A percentile compares a stretch with the other conserved stretches of the same genome.
Conservation (phyloP, 2,329 filamentous ascomycete species). For the Lachnellula occidentalis region DNA sequence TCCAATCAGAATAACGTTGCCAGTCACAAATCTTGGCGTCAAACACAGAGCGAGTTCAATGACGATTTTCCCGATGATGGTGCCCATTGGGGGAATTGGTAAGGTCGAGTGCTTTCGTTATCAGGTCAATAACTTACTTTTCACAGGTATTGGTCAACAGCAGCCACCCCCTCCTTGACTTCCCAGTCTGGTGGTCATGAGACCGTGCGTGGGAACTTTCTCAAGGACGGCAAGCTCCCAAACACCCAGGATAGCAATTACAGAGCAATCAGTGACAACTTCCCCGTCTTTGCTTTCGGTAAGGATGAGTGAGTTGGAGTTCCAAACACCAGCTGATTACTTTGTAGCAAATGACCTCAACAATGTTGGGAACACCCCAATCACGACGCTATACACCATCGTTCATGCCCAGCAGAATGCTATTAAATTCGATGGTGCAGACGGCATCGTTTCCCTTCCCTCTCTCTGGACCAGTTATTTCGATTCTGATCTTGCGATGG, state of each 20-base stretch:
- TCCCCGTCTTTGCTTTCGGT: slow-evolving; percentile 74
- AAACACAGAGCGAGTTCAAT: slow-evolving; percentile 27
- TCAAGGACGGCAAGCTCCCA: slow-evolving; percentile 54
- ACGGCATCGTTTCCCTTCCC: slow-evolving; percentile 58
- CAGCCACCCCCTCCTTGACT: slow-evolving; percentile 48
- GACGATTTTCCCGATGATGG: slow-evolving; percentile 31
- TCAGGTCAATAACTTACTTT: background rate
- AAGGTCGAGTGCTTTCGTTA: background rate
- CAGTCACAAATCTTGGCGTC: slow-evolving; percentile 20
- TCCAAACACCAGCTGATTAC: background rate
- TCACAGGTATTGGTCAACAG: slow-evolving; percentile 58
- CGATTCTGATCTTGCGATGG: slow-evolving; percentile 52
- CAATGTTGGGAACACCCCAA: slow-evolving; percentile 14
- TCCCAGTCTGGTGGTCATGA: slow-evolving; percentile 66
- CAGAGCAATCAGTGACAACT: slow-evolving; percentile 61
- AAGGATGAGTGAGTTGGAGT: background rate
- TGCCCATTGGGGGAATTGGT: slow-evolving; percentile 75
- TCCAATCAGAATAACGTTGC: slow-evolving; percentile 20
- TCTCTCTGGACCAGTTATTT: slow-evolving; percentile 77
- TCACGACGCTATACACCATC: slow-evolving; percentile 24
- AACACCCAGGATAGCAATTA: slow-evolving; percentile 61
- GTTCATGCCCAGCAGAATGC: slow-evolving; percentile 26
- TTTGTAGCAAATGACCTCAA: slow-evolving; percentile 21
- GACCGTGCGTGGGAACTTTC: slow-evolving; percentile 60
- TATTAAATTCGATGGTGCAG: slow-evolving; percentile 21